Percentiles rank a stretch among this genome's conserved stretches.
Evolutionary conservation across 2,329 filamentous ascomycete species (phyloP).

Genomic region (Talaromyces sp.): DNA sequence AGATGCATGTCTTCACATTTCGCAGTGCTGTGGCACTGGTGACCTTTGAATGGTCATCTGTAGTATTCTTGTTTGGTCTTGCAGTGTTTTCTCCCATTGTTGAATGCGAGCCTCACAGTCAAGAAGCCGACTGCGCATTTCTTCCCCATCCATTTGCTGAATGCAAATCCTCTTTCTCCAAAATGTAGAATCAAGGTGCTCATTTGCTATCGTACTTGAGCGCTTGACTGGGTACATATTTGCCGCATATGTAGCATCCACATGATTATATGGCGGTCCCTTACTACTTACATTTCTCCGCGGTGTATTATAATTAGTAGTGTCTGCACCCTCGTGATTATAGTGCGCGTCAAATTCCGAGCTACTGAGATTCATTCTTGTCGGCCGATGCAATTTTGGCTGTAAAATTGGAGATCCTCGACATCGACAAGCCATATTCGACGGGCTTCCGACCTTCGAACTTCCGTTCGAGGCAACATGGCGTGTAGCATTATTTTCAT

Average conservation of each 20-base stretch:
- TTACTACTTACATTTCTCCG: background rate
- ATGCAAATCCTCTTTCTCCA: constrained; percentile 15
- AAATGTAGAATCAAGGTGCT: background rate
- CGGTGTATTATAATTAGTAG: background rate
- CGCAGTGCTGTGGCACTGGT: background rate
- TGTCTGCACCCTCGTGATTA: background rate
- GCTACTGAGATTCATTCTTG: background rate
- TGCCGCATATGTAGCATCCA: background rate
- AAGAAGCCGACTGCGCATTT: constrained; percentile 32
- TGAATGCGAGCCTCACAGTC: constrained; percentile 31
- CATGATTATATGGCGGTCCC: background rate
- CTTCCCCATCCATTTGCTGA: constrained; percentile 21
- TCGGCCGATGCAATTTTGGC: no score
- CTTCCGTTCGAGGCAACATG: no score
- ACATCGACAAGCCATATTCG: no score
- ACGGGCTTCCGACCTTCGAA: no score
- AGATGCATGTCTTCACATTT: no score
- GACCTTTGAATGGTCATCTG: constrained; percentile 16
- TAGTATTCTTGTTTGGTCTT: constrained; percentile 22
- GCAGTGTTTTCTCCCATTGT: constrained; percentile 27
- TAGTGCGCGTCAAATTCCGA: background rate
- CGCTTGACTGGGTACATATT: constrained; percentile 1
- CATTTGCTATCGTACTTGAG: background rate
- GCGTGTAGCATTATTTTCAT: no score
- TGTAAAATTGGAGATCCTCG: no score